phyloP scores from a whole-genome alignment of 2,329 filamentous ascomycete genomes.

The Diplocarpon mali region DNA sequence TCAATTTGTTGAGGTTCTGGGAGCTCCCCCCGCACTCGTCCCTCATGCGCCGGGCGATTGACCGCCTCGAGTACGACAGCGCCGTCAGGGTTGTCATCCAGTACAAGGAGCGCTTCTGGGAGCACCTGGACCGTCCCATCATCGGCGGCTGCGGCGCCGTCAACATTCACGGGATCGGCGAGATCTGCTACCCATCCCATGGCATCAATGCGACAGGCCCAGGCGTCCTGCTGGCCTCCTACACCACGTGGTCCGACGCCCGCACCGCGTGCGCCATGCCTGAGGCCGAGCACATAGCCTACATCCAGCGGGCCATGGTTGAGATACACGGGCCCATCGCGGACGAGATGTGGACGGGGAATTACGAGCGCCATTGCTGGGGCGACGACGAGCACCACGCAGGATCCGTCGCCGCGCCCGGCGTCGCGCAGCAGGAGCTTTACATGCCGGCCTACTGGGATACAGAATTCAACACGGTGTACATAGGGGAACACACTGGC shows the following conservation, averaged over 20 bases:
- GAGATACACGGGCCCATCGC: constrained; percentile 55
- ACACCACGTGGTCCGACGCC: constrained; percentile 30
- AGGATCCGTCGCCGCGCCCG: constrained; percentile 50
- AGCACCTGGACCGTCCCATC: constrained; percentile 34
- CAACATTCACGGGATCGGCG: constrained; percentile 50
- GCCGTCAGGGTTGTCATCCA: constrained; percentile 52
- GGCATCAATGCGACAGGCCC: constrained; percentile 44
- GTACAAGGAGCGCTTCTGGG: constrained; percentile 54
- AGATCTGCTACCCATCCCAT: constrained; percentile 57
- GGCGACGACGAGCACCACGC: constrained; percentile 47
- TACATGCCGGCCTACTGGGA: constrained; percentile 65
- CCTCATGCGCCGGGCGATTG: constrained; percentile 37
- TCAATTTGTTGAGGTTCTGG: constrained; percentile 13
- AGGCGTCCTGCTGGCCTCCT: too few species aligned
- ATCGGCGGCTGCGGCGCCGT: constrained; percentile 39
- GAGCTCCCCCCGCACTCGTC: constrained; percentile 25
- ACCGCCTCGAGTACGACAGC: constrained; percentile 32
- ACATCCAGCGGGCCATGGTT: constrained; percentile 53
- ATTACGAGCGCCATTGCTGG: constrained; percentile 57
- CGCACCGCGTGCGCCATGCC: constrained; percentile 34
- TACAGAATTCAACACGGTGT: constrained; percentile 53
- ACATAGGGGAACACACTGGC: constrained; percentile 57
- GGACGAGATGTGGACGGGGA: constrained; percentile 51
- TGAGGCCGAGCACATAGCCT: constrained; percentile 46
- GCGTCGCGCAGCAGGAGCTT: constrained; percentile 54